Conservation (phyloP, 441 rosid genomes). For the Populus trichocarpa region DNA sequence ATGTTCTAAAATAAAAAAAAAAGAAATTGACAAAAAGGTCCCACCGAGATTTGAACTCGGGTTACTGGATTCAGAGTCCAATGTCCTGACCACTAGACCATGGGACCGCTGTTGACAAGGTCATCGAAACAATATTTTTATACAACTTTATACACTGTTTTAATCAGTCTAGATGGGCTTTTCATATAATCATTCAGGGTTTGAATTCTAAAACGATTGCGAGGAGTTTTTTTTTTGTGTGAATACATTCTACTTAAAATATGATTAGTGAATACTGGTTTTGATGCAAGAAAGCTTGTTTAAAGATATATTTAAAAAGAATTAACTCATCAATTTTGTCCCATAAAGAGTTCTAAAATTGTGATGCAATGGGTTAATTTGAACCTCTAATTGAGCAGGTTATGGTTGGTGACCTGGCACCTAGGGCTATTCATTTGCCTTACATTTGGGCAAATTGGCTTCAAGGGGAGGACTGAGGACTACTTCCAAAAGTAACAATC, state of each 20-base stretch:
- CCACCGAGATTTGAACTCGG: neutral
- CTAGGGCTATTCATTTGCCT: conserved; percentile 77
- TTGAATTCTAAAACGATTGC: too few relatives aligned
- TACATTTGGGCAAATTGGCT: conserved; percentile 92
- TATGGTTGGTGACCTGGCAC: conserved; percentile 83
- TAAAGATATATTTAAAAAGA: too few relatives aligned
- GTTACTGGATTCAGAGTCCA: too few relatives aligned
- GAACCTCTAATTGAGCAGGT: conserved; percentile 28
- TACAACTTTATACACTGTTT: too few relatives aligned
- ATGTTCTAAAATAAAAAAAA: neutral
- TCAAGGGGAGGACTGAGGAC: conserved; percentile 83
- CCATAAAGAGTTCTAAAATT: neutral
- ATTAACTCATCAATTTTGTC: neutral
- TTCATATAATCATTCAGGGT: neutral
- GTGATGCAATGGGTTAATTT: neutral
- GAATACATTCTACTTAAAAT: neutral
- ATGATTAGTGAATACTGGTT: neutral
- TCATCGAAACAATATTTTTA: neutral
- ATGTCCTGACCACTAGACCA: too few relatives aligned
- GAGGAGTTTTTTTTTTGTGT: too few relatives aligned
- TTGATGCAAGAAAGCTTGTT: neutral
- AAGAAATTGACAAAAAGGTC: neutral
- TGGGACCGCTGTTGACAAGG: neutral
- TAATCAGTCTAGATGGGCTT: neutral
- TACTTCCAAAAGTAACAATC: conserved; percentile 39